Evolutionary conservation across 306 rosid species (phyloP), one percentile per base, ranked within the genome.

Genomic region (Ormosia semicastrata): DNA sequence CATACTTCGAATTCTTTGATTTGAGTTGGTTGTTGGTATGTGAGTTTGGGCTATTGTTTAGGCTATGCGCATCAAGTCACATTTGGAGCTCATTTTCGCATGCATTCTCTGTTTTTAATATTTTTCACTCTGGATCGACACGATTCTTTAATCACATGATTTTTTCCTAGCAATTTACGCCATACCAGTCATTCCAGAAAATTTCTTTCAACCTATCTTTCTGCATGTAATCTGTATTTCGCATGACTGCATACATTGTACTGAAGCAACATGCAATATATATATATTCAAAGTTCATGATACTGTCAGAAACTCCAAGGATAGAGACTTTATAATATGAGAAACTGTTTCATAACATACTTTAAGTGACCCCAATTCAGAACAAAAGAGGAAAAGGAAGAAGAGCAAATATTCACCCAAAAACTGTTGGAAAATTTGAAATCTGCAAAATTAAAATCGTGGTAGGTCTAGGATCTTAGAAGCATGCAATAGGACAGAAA

Each of bases 171-270:
- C 86, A 94, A 8, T 85, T 91, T 91, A 8, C 93, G 92, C 98
- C 24, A 24, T 24, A 24, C 24, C 99, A 96, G 82, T 96, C 99
- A 90, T 68, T 89, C 98, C 99, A 96, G 91, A 96, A 96, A 86
- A 94, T 96, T 2, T 92, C 93, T 90, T 91, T 94, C 85, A 96
- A 96, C 50, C 3, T 89, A 43, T 88, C 81, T 85, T 94, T 96
- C 47, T 73, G 94, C 89, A 91, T 90, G 86, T 96, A 96, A n/a
- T 96, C 99, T 34, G 99, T 93, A 84, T 96, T 98, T 82, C 85
- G 87, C 99, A 96, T 96, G 62, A 94, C 98, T 10, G 98, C 97
- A 84, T 81, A 96, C 99, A 96, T 96, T 71, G 98, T 93, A 24
- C 1, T 24, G 24, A 24, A 60, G 99, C 99, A 83, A 93, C 99